These are phyloP conservation scores for Suhomyces bokatorum DNA, from an alignment of 1,139 yeast species.

Conservation along the genomic window DNA sequence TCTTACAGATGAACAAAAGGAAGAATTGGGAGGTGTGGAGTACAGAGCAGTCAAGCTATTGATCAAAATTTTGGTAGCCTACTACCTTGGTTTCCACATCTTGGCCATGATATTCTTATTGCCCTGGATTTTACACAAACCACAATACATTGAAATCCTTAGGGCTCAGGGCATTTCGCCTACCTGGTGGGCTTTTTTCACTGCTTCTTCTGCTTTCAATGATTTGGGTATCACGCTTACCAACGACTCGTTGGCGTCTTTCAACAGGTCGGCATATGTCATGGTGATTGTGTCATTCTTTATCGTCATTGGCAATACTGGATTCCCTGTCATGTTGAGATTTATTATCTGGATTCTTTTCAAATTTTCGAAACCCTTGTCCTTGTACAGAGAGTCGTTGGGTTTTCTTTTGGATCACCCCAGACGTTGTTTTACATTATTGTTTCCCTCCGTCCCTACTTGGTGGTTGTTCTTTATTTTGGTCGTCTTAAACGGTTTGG, in stretches of 20 bases:
- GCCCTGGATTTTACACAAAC: slow-evolving; percentile 61
- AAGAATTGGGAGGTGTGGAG: slow-evolving; percentile 96
- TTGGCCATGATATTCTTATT: slow-evolving; percentile 57
- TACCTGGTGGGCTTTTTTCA: slow-evolving; percentile 92
- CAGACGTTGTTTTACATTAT: slow-evolving; percentile 88
- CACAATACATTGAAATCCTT: slow-evolving; percentile 44
- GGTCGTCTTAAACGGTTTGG: slow-evolving; percentile 70
- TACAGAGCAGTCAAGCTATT: slow-evolving; percentile 83
- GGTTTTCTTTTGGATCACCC: slow-evolving; percentile 93
- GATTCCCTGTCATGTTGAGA: slow-evolving; percentile 81
- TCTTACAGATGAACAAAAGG: slow-evolving; percentile 79
- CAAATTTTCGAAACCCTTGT: slow-evolving; percentile 64
- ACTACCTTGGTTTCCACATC: slow-evolving; percentile 76
- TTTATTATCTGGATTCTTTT: slow-evolving; percentile 78
- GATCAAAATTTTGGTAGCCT: slow-evolving; percentile 61
- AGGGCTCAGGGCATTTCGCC: slow-evolving; percentile 61
- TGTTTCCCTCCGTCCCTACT: slow-evolving; percentile 90
- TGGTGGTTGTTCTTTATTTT: slow-evolving; percentile 89
- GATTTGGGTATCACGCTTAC: slow-evolving; percentile 84
- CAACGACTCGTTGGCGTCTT: slow-evolving; percentile 72
- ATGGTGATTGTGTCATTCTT: slow-evolving; percentile 64
- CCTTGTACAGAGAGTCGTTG: slow-evolving; percentile 70
- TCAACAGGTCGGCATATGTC: slow-evolving; percentile 62
- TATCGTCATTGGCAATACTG: slow-evolving; percentile 89
- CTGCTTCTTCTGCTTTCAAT: slow-evolving; percentile 74